These are phyloP conservation scores for Botryotinia convoluta DNA, from an alignment of 2,329 filamentous ascomycete genomes.

Conservation along the genomic window DNA sequence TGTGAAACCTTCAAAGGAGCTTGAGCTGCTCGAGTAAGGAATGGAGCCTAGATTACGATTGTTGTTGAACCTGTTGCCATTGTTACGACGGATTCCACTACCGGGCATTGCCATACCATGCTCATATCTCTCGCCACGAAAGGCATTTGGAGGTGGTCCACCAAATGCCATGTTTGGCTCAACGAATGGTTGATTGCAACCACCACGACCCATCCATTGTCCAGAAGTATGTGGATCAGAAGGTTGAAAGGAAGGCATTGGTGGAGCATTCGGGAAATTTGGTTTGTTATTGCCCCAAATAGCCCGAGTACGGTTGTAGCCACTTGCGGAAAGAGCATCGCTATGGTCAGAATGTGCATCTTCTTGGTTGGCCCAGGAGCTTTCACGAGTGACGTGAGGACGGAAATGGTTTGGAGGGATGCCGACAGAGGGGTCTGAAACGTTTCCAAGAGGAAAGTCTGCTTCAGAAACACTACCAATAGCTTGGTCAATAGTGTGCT, in stretches of 20 bases:
- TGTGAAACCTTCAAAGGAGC: slow-evolving; percentile 38
- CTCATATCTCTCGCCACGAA: slow-evolving; percentile 37
- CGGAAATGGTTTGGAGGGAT: slow-evolving; percentile 39
- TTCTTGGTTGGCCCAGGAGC: slow-evolving; percentile 52
- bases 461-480: slow-evolving; percentile 49
- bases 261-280: slow-evolving; percentile 35
- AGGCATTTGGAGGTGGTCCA: slow-evolving; percentile 30
- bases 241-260: slow-evolving; percentile 30
- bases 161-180: slow-evolving; percentile 33
- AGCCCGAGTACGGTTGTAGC: slow-evolving; percentile 53
- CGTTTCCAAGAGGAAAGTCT: slow-evolving; percentile 38
- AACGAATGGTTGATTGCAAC: slow-evolving; percentile 36
- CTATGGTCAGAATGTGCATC: slow-evolving; percentile 57
- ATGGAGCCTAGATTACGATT: slow-evolving; percentile 30
- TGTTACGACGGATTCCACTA: slow-evolving; percentile 31
- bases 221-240: slow-evolving; percentile 41
- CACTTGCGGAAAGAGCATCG: slow-evolving; percentile 51
- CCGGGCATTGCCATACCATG: slow-evolving; percentile 34
- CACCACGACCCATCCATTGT: slow-evolving; percentile 48
- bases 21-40: slow-evolving; percentile 38
- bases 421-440: slow-evolving; percentile 28
- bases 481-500: slow-evolving; percentile 56
- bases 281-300: slow-evolving; percentile 54
- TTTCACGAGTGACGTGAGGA: slow-evolving; percentile 42
- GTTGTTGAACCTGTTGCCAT: slow-evolving; percentile 34